Conservation (phyloP, 2,329 filamentous ascomycete genomes). For the Fusarium sp. region DNA sequence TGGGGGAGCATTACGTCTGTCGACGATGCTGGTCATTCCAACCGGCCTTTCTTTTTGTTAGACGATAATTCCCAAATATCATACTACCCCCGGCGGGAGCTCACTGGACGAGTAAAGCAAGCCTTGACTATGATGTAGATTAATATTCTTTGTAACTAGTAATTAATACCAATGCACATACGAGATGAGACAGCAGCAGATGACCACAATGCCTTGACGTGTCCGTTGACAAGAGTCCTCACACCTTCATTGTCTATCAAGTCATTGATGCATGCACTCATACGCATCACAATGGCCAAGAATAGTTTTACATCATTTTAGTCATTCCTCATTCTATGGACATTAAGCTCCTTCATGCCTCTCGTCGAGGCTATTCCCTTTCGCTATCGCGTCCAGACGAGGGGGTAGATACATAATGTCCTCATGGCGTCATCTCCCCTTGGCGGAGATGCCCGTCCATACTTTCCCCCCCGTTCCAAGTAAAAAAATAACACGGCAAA, state of each 20-base stretch:
- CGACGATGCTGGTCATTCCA: slow-evolving; percentile 32
- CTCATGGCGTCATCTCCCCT: slow-evolving; percentile 24
- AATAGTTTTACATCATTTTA: slow-evolving; percentile 29
- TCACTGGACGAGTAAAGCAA: slow-evolving; percentile 13
- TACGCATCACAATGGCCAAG: background rate
- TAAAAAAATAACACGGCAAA: slow-evolving; percentile 39
- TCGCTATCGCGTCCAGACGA: slow-evolving; percentile 7
- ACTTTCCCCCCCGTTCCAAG: slow-evolving; percentile 21
- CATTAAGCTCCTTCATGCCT: slow-evolving; percentile 33
- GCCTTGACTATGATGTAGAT: slow-evolving; percentile 10
- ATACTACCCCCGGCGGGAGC: slow-evolving; percentile 24
- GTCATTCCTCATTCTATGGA: slow-evolving; percentile 46
- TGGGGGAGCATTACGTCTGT: slow-evolving; percentile 27
- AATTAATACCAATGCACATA: slow-evolving; percentile 28
- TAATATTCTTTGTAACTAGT: slow-evolving; percentile 37
- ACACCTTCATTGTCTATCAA: background rate
- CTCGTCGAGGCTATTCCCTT: slow-evolving; percentile 17
- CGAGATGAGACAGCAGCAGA: background rate
- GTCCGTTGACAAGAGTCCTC: background rate
- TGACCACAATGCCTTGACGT: slow-evolving; percentile 3
- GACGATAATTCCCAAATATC: background rate
- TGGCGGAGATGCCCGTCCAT: background rate
- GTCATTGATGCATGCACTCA: background rate
- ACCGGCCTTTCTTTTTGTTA: slow-evolving; percentile 12
- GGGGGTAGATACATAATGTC: slow-evolving; percentile 31